Percentiles rank a stretch among this genome's conserved stretches.
Conservation (phyloP, 768 basidiomycete genomes). For the Cystofilobasidium ferigula region DNA sequence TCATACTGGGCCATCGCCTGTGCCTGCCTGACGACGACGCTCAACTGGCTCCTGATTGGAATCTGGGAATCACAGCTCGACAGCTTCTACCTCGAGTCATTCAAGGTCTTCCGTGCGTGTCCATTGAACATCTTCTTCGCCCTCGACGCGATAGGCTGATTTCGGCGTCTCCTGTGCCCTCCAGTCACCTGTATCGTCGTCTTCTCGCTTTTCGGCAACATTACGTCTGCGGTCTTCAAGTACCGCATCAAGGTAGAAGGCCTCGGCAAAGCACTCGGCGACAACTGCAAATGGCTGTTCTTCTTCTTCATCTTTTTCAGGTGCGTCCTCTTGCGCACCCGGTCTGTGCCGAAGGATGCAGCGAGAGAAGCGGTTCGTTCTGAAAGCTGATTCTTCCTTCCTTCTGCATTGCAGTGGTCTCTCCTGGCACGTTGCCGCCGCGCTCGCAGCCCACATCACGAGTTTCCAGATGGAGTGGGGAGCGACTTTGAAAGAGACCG, state of each 20-base stretch:
- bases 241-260: constrained; percentile 34
- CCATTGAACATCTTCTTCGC: not conserved
- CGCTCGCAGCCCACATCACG: too few relatives aligned
- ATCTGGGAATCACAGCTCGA: not conserved
- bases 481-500: constrained; percentile 13
- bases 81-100: constrained; percentile 2
- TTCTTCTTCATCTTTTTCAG: constrained; percentile 1
- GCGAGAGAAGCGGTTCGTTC: too few relatives aligned
- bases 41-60: constrained; percentile 9
- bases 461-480: constrained; percentile 4
- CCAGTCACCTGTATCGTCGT: constrained; percentile 13
- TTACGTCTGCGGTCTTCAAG: constrained; percentile 30
- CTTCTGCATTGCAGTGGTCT: constrained; percentile 10
- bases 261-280: constrained; percentile 32
- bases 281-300: constrained; percentile 33
- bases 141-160: not conserved
- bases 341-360: too few relatives aligned
- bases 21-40: not conserved
- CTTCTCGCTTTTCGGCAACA: constrained; percentile 1
- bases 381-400: too few relatives aligned
- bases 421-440: not conserved
- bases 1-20: not conserved
- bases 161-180: not conserved
- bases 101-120: not conserved
- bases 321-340: too few relatives aligned